A percentile compares a stretch with the other conserved stretches of the same genome.
These are phyloP conservation scores for Neofusicoccum laricinum DNA, from an alignment of 2,329 filamentous ascomycete species.

Conservation along the genomic window DNA sequence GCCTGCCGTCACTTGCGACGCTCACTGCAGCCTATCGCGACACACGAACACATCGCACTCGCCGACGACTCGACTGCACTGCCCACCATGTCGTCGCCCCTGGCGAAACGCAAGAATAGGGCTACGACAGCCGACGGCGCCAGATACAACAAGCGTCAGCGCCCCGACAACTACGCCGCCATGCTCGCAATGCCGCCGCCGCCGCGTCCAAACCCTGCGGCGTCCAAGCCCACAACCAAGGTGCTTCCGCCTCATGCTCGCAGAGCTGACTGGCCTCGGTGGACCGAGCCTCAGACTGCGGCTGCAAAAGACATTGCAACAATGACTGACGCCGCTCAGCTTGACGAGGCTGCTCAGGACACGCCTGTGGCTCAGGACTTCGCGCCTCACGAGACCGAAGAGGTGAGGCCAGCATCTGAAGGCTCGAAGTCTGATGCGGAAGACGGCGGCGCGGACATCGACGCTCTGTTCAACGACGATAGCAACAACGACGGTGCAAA, in stretches of 20 bases:
- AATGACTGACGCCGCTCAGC: not conserved
- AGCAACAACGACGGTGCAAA: too few species aligned
- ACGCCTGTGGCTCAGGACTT: not conserved
- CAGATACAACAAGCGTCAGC: conserved; percentile 35
- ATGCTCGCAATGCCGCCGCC: conserved; percentile 18
- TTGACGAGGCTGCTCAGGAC: not conserved
- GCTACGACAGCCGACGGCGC: conserved; percentile 31
- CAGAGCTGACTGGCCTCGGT: not conserved
- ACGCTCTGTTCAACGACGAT: too few species aligned
- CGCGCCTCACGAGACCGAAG: not conserved
- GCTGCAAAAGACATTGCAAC: not conserved
- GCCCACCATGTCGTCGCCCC: not conserved
- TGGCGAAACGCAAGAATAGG: not conserved
- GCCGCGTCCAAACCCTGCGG: not conserved
- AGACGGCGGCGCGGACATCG: not conserved
- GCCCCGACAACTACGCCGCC: conserved; percentile 28
- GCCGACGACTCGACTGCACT: too few species aligned
- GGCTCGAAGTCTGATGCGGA: not conserved
- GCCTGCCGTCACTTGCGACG: not conserved
- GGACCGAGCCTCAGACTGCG: not conserved
- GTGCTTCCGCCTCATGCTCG: not conserved
- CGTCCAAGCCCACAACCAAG: not conserved
- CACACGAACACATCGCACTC: too few species aligned
- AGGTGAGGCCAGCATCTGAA: not conserved
- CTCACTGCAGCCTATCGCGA: not conserved